Evolutionary conservation across 306 rosid species (phyloP).

Genomic region (Parietaria judaica): DNA sequence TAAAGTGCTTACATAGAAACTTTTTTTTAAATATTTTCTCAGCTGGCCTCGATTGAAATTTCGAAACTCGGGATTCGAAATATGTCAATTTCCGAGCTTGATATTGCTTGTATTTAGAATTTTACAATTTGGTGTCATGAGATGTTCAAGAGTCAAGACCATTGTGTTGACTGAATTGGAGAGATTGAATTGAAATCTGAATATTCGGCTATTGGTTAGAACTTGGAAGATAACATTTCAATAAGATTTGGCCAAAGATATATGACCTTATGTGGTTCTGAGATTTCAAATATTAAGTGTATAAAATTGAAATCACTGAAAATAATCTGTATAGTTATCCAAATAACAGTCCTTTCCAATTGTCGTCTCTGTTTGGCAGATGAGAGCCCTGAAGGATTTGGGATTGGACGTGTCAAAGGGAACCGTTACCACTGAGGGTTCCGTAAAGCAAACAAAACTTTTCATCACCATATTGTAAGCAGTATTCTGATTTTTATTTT

Average conservation of each 20-base stretch:
- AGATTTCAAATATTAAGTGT: not conserved
- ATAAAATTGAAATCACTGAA: not conserved
- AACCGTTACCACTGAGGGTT: constrained; percentile 71
- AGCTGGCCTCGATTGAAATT: no score
- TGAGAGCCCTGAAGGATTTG: constrained; percentile 77
- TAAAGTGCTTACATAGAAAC: constrained; percentile 32
- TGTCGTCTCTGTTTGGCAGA: constrained; percentile 42
- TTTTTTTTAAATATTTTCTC: not conserved
- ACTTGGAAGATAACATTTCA: not conserved
- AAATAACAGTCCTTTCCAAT: not conserved
- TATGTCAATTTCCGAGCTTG: not conserved
- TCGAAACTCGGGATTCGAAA: not conserved
- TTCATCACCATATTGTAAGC: constrained; percentile 70
- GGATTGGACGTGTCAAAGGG: constrained; percentile 95
- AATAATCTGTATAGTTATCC: no score
- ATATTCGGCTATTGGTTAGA: not conserved
- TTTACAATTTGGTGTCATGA: not conserved
- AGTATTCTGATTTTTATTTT: not conserved
- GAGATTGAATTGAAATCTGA: not conserved
- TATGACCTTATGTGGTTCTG: no score
- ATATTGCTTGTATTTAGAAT: not conserved
- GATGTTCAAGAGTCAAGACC: not conserved
- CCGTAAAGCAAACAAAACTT: constrained; percentile 61
- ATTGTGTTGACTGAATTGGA: not conserved
- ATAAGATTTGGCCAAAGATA: no score